Evolutionary conservation across 2,329 filamentous ascomycete genomes (phyloP).

Genomic region (Teratosphaeria epicoccoides): DNA sequence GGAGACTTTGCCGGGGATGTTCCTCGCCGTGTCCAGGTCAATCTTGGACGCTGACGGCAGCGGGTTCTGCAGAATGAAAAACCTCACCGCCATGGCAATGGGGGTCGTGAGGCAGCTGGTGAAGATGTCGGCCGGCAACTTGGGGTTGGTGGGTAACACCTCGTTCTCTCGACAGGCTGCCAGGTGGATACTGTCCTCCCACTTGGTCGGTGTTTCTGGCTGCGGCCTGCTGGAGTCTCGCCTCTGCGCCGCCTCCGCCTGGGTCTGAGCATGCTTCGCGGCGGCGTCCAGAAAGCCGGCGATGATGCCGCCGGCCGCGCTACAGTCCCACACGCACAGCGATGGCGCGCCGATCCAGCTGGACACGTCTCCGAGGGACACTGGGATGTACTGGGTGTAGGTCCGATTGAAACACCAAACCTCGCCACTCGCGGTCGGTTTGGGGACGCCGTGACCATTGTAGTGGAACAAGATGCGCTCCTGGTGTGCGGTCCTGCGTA

Average conservation of each 20-base stretch:
- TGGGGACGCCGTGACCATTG: conserved; percentile 93
- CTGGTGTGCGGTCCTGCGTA: conserved; percentile 86
- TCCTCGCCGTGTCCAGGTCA: conserved; percentile 71
- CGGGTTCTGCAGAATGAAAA: conserved; percentile 90
- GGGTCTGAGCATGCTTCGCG: conserved; percentile 87
- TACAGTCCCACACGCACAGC: conserved; percentile 96
- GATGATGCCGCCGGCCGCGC: conserved; percentile 89
- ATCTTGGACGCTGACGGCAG: conserved; percentile 47
- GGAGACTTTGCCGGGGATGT: conserved; percentile 81
- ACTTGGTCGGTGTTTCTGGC: conserved; percentile 40
- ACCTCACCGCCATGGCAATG: conserved; percentile 93
- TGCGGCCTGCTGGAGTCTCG: conserved; percentile 49
- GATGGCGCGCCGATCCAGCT: conserved; percentile 92
- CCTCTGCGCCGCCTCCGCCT: conserved; percentile 58
- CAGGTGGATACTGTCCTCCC: conserved; percentile 81
- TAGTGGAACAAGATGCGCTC: conserved; percentile 97
- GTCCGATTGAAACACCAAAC: conserved; percentile 99
- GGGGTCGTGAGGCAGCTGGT: conserved; percentile 92
- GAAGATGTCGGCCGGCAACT: conserved; percentile 87
- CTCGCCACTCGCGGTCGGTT: conserved; percentile 88
- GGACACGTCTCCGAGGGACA: conserved; percentile 89
- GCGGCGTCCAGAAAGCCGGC: conserved; percentile 90
- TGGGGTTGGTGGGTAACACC: conserved; percentile 86
- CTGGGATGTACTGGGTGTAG: conserved; percentile 96
- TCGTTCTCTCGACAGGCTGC: conserved; percentile 86